Evolutionary conservation across 371 early-diverging fungal genomes (phyloP), one percentile per base, ranked within the genome.

Genomic region (Circinella umbellata): DNA sequence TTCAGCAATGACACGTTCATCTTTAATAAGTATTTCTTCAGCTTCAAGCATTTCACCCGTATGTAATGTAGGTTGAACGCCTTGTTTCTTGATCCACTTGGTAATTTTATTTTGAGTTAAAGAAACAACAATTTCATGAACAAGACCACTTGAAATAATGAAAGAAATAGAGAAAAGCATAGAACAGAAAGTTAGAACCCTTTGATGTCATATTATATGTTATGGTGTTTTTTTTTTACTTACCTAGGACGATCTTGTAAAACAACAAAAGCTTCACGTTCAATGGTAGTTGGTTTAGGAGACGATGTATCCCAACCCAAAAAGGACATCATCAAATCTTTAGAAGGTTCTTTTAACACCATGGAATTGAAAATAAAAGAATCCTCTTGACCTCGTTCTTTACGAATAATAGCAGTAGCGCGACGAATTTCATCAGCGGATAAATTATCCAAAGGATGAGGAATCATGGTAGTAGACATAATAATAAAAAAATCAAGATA

Each of bases 391-490:
- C 64, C 48, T 13, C 73, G 66, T 63, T 70, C 73, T 63, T 76
- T 69, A 55, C 78, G 77, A 36, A 76, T 61, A 60, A 83, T 74
- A 10, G 66, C 10, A 47, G 81, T 62, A n/a, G 73, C 76, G n/a
- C 64, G 69, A n/a, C 63, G 47, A 20, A 83, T 77, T 76, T 83
- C 83, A 46, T 80, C 73, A 18, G 59, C 63, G 1, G 79, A 57
- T 27, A 83, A 72, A 53, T 78, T 75, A 64, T 80, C 79, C 14
- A 83, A 63, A n/a, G 83, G 83, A 65, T 80, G 79, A 13, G 47
- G 47, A 34, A 18, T 18, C 35, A 34, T 57, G 13, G 59, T 48
- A 27, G 27, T 27, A 27, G 27, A 27, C 27, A 27, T 27, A 27
- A 27, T 27, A 27, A 27, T 27, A 27, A 27, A 27, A 27, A 27